A percentile compares a stretch with the other conserved stretches of the same genome.
Conservation (phyloP, 164 flowering plant species). For the Aristolochia fimbriata region DNA sequence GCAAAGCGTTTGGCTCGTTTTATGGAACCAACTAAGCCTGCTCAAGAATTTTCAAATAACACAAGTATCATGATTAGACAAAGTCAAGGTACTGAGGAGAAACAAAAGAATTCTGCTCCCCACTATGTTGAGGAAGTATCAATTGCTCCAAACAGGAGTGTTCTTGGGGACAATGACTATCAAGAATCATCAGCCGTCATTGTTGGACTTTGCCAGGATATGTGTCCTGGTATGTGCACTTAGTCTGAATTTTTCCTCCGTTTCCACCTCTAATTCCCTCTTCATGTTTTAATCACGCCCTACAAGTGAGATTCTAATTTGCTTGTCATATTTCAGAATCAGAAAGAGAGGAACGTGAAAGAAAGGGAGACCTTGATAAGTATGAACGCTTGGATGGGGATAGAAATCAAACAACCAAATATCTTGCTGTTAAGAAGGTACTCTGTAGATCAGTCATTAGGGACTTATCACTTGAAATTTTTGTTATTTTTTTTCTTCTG, state of each 20-base stretch:
- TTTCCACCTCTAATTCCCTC: not conserved
- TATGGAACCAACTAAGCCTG: conserved; percentile 47
- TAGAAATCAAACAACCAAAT: conserved; percentile 71
- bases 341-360: conserved; percentile 87
- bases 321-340: conserved; percentile 42
- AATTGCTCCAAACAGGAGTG: conserved; percentile 21
- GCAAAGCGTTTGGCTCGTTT: conserved; percentile 89
- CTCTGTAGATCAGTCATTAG: not conserved
- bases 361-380: conserved; percentile 96
- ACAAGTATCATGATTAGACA: conserved; percentile 24
- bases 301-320: not conserved
- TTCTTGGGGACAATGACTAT: conserved; percentile 39
- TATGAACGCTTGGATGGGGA: conserved; percentile 91
- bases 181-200: conserved; percentile 36
- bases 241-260: not conserved
- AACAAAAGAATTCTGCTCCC: conserved; percentile 18
- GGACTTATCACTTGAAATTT: not conserved
- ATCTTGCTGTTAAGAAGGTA: conserved; percentile 93
- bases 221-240: conserved; percentile 81
- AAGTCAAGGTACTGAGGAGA: conserved; percentile 22
- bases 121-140: conserved; percentile 18
- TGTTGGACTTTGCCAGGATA: conserved; percentile 78
- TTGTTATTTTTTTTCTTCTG: not conserved
- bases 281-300: no score
- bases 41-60: conserved; percentile 18